A percentile compares a stretch with the other conserved stretches of the same genome.
Evolutionary conservation across 257 asterid genomes (phyloP).

Genomic region (Solanum pimpinellifolium): DNA sequence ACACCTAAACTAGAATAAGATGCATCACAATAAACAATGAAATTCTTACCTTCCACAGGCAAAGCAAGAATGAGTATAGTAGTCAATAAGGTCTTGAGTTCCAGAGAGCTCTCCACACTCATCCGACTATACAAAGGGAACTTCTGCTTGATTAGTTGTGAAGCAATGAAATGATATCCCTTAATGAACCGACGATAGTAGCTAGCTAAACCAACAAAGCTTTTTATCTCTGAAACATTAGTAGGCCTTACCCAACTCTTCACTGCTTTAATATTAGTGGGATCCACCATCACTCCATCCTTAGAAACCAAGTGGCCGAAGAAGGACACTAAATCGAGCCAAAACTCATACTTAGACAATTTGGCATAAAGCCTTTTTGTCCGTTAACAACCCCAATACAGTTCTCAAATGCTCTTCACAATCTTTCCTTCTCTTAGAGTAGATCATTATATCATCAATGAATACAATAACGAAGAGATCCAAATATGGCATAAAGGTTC

Average conservation of each 20-base stretch:
- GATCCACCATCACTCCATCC: neutral
- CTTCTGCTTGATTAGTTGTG: neutral
- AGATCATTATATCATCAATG: neutral
- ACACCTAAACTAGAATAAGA: neutral
- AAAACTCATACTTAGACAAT: neutral
- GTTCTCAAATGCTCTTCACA: neutral
- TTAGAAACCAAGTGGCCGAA: neutral
- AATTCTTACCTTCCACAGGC: neutral
- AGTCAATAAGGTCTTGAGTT: neutral
- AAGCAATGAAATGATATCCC: neutral
- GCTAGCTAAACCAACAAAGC: neutral
- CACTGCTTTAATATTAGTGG: neutral
- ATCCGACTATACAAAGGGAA: neutral
- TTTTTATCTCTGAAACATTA: no score
- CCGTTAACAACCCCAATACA: neutral
- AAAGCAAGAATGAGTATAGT: neutral
- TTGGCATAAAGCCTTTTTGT: neutral
- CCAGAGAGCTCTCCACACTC: neutral
- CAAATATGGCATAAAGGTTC: neutral
- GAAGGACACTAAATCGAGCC: neutral
- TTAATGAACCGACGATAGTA: neutral
- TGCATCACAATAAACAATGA: neutral
- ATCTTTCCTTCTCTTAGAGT: neutral
- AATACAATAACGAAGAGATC: neutral
- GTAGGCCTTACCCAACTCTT: neutral